Conservation (phyloP, 805 yeast genomes). For the Peterozyma xylosa region DNA sequence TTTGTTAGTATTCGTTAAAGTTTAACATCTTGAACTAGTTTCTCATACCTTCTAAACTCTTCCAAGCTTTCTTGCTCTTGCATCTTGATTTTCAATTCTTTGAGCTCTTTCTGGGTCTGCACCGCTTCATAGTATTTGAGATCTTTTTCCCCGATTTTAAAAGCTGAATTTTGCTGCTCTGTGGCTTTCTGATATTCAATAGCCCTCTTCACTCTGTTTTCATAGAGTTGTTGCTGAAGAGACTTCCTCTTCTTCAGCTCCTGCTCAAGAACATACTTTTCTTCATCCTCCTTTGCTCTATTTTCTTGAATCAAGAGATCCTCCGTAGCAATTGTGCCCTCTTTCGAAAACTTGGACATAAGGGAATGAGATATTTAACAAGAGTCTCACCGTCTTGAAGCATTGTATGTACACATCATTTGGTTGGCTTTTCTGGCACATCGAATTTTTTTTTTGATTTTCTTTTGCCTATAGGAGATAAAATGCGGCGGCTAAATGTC, state of each 20-base stretch:
- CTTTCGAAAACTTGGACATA: slow-evolving; percentile 14
- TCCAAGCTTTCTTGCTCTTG: slow-evolving; percentile 7
- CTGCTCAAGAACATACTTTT: slow-evolving; percentile 13
- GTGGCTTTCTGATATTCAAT: slow-evolving; percentile 20
- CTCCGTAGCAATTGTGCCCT: slow-evolving; percentile 12
- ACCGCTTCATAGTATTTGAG: slow-evolving; percentile 23
- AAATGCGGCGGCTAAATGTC: too few relatives aligned
- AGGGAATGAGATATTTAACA: background rate
- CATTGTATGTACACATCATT: too few relatives aligned
- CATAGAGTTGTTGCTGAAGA: slow-evolving; percentile 32
- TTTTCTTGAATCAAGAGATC: slow-evolving; percentile 13
- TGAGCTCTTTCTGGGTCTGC: slow-evolving; percentile 13
- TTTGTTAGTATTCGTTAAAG: background rate
- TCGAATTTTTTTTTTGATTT: too few relatives aligned
- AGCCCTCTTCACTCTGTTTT: slow-evolving; percentile 22
- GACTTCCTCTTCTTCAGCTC: slow-evolving; percentile 26
- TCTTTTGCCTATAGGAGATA: too few relatives aligned
- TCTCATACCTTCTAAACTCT: slow-evolving; percentile 8
- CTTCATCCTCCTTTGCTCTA: slow-evolving; percentile 9
- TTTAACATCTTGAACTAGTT: background rate
- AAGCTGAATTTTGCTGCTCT: slow-evolving; percentile 32
- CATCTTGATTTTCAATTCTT: slow-evolving; percentile 18
- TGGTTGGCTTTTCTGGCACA: too few relatives aligned
- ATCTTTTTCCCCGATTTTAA: slow-evolving; percentile 30
- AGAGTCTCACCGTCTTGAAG: too few relatives aligned